Conservation (phyloP, 257 asterid genomes). For the Plantago ovata region DNA sequence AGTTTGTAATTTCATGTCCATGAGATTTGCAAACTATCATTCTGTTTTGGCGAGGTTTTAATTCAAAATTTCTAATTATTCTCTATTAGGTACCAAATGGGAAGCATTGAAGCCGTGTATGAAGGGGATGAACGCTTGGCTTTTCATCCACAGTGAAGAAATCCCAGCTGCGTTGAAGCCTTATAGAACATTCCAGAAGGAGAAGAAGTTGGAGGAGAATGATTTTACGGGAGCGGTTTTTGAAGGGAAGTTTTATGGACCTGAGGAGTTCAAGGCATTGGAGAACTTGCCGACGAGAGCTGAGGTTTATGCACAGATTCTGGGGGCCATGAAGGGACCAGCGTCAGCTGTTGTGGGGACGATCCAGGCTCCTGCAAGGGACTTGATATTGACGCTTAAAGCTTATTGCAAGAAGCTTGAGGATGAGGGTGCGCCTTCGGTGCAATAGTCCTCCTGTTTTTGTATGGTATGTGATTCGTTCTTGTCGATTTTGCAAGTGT, state of each 20-base stretch:
- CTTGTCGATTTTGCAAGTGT: constrained; percentile 12
- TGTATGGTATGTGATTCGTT: constrained; percentile 22
- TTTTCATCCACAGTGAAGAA: constrained; percentile 82
- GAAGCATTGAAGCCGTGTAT: constrained; percentile 83
- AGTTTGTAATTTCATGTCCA: no score
- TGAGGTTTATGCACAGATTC: constrained; percentile 62
- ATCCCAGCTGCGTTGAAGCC: constrained; percentile 95
- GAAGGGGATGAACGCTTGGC: constrained; percentile 97
- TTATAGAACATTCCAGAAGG: constrained; percentile 75
- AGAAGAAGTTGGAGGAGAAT: constrained; percentile 72
- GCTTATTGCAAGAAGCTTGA: constrained; percentile 87
- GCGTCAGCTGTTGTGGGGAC: constrained; percentile 92
- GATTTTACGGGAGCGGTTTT: constrained; percentile 90
- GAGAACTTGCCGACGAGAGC: constrained; percentile 77
- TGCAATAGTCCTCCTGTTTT: constrained; percentile 27
- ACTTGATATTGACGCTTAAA: constrained; percentile 62
- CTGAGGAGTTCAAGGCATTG: constrained; percentile 66
- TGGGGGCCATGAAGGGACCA: constrained; percentile 83
- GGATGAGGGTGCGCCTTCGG: constrained; percentile 40
- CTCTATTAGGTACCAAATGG: constrained; percentile 54
- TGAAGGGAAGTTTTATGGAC: constrained; percentile 83
- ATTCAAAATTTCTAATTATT: no score
- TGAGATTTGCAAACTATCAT: no score
- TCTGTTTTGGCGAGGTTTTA: no score
- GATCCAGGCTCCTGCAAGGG: constrained; percentile 87